Evolutionary conservation across 805 yeast genomes (phyloP).

Genomic region (Osmozyma mogii): DNA sequence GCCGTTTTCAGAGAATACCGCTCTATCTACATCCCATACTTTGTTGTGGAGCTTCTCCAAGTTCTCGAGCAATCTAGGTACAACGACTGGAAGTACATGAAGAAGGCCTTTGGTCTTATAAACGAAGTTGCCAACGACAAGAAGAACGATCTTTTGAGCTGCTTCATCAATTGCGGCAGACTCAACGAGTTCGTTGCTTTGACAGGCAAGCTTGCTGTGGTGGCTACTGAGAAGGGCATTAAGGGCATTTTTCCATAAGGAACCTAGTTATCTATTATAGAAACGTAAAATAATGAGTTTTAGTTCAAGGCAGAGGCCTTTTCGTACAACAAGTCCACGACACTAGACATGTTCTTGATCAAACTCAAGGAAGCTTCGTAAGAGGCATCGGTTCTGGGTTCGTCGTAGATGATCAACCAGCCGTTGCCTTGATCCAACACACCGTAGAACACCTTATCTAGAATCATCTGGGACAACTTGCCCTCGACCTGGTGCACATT

Average conservation of each 20-base stretch:
- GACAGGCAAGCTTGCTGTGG: constrained; percentile 51
- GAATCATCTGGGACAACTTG: constrained; percentile 90
- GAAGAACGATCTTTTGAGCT: constrained; percentile 45
- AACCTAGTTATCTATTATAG: too few species aligned
- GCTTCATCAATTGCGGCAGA: constrained; percentile 53
- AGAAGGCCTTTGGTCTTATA: constrained; percentile 52
- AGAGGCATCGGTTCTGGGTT: constrained; percentile 80
- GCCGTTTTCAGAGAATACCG: constrained; percentile 47
- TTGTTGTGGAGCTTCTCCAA: constrained; percentile 60
- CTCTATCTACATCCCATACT: constrained; percentile 61
- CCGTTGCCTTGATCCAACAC: constrained; percentile 98
- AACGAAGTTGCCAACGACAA: constrained; percentile 61
- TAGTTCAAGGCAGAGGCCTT: constrained; percentile 82
- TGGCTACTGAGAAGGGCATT: constrained; percentile 38
- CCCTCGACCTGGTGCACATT: constrained; percentile 87
- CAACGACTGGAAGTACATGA: constrained; percentile 37
- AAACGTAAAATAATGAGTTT: too few species aligned
- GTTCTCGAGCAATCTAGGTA: constrained; percentile 33
- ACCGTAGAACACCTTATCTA: constrained; percentile 92
- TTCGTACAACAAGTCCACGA: constrained; percentile 86
- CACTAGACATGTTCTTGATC: constrained; percentile 77
- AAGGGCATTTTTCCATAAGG: constrained; percentile 33
- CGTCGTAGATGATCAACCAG: constrained; percentile 87
- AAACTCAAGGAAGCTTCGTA: constrained; percentile 84
- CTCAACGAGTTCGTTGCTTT: constrained; percentile 45